Base-by-base conservation (phyloP, 177 flowering plant genomes). In the Telopea speciosissima region DNA sequence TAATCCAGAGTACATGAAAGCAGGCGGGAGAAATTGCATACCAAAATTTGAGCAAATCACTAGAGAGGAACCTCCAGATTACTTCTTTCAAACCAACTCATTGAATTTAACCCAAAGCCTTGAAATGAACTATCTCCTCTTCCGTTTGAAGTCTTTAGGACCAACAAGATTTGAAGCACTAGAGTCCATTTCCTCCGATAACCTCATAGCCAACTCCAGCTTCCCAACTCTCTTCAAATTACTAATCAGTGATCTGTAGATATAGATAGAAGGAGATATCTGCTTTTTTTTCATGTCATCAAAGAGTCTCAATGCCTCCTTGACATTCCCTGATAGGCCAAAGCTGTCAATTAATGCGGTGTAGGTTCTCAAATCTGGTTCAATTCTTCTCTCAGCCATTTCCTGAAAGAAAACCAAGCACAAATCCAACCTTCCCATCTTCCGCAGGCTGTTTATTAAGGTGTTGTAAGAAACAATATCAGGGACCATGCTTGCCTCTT, bases 301-400 rank as follows among this genome's bases (percentile, higher is more conserved):
- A 68, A 92, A 85, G 68, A 89, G 84, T 76, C 74, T 80, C 73
- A 95, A 26, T 21, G 94, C 77, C 70, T 81, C 87, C 65, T 89
- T 86, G 62, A 84, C 65, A 68, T 87, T 83, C 42, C 97, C 99
- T 21, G 82, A 80, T 62, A 89, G 81, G 10, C 97, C 96, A 74
- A 86, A 85, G 75, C 84, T 78, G 71, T 90, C 93, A 67, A 92
- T 91, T 74, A 92, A 60, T 70, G 97, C 90, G 25, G 89, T 87
- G 74, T 87, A 92, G 25, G 96, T 90, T 70, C 85, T 79, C 82
- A 95, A 80, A 90, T 95, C 97, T 22, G 96, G 91, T 65, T 78
- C 66, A 62, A 91, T 73, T 65, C 90, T 89, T 71, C 54, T 81
- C 62, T 83, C 83, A 58, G 26, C 45, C 94, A 95, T 89, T 75